These are phyloP conservation scores for Leccinum uliginosum DNA, from an alignment of 768 basidiomycete species.

Conservation along the genomic window DNA sequence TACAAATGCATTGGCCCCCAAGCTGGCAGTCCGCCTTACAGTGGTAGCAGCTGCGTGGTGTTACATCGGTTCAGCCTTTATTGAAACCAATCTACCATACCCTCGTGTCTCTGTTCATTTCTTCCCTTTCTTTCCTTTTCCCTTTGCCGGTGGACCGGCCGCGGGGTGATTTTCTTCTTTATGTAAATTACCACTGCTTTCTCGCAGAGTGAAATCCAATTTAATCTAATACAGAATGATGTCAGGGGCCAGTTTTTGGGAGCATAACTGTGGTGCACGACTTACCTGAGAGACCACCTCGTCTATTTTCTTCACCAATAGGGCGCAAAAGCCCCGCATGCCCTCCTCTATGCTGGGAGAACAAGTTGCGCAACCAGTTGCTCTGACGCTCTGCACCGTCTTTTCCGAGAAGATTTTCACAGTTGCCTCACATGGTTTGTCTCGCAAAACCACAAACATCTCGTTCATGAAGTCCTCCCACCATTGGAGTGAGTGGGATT, in stretches of 20 bases:
- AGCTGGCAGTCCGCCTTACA: too few species aligned
- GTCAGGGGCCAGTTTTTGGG: neutral
- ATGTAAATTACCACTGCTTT: too few species aligned
- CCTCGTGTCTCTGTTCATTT: too few species aligned
- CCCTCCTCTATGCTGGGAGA: neutral
- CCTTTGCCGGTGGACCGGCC: too few species aligned
- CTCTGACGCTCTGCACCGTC: neutral
- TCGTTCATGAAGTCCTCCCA: slow-evolving; percentile 22
- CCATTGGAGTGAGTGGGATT: slow-evolving; percentile 6
- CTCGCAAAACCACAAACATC: slow-evolving; percentile 7
- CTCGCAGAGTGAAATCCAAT: neutral
- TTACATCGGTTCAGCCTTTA: too few species aligned
- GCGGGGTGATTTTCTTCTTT: too few species aligned
- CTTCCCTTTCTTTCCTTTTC: too few species aligned
- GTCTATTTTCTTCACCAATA: slow-evolving; percentile 5
- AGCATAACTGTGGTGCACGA: neutral
- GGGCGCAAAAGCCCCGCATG: slow-evolving; percentile 13
- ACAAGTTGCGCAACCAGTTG: neutral
- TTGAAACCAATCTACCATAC: too few species aligned
- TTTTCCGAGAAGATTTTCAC: neutral
- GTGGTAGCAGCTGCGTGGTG: too few species aligned
- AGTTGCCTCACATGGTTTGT: slow-evolving; percentile 16
- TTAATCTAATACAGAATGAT: neutral
- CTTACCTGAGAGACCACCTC: neutral
- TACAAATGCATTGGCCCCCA: neutral